These are phyloP conservation scores for Cymodocea nodosa DNA, from an alignment of 116 monocot genomes.

Conservation along the genomic window DNA sequence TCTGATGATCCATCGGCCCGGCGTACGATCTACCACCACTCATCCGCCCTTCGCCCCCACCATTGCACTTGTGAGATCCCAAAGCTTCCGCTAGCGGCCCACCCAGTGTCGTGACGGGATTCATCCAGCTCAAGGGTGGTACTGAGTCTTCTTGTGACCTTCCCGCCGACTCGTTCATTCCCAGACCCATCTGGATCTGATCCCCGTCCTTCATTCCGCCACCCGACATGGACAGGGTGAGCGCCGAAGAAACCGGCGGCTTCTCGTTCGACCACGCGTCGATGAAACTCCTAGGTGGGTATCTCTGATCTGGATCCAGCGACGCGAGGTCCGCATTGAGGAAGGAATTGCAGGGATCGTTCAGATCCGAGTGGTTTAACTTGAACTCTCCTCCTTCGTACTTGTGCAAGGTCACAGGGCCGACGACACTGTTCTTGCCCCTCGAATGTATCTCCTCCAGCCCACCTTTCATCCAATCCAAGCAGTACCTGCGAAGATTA, in stretches of 20 bases:
- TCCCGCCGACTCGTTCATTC: neutral
- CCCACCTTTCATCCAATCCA: constrained; percentile 13
- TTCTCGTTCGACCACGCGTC: constrained; percentile 33
- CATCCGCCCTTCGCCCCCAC: neutral
- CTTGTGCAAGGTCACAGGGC: neutral
- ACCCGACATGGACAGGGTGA: constrained; percentile 31
- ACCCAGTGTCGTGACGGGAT: constrained; percentile 2
- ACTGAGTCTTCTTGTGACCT: constrained; percentile 5
- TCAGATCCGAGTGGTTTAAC: constrained; percentile 15
- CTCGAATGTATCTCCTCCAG: neutral
- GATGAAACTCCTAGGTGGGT: constrained; percentile 23
- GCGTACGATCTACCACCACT: neutral
- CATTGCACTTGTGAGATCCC: constrained; percentile 7
- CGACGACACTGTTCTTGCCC: neutral
- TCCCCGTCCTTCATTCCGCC: neutral
- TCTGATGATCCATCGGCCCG: constrained; percentile 8
- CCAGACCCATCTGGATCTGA: constrained; percentile 22
- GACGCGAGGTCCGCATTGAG: constrained; percentile 11
- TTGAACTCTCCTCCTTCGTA: constrained; percentile 13
- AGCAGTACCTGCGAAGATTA: constrained; percentile 10
- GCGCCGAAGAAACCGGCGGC: neutral
- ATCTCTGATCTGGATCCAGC: constrained; percentile 7
- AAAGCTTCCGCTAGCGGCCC: constrained; percentile 42
- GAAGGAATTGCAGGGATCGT: constrained; percentile 13
- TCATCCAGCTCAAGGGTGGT: constrained; percentile 9